Evolutionary conservation across 345 rosid species (phyloP).

Genomic region (Streptanthus diversifolius): DNA sequence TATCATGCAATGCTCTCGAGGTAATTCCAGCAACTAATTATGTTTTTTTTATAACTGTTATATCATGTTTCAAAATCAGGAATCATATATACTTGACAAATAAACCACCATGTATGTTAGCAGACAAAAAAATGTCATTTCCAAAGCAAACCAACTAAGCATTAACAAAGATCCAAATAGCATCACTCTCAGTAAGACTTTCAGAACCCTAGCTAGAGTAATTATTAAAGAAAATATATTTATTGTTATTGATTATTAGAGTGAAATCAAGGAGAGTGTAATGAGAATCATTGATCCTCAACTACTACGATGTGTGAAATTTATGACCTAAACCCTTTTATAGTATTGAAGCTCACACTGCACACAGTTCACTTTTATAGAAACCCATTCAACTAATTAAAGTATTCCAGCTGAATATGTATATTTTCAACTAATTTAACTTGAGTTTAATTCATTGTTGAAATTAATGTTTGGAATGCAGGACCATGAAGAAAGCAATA

Average conservation of each 20-base stretch:
- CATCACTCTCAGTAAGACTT: slow-evolving; percentile 16
- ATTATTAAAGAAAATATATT: neutral
- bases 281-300: slow-evolving; percentile 31
- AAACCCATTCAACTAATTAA: slow-evolving; percentile 30
- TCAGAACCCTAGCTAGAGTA: slow-evolving; percentile 29
- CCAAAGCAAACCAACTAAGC: slow-evolving; percentile 12
- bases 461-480: slow-evolving; percentile 40
- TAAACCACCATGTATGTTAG: neutral
- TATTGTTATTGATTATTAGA: neutral
- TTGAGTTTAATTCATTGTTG: slow-evolving; percentile 2
- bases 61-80: neutral
- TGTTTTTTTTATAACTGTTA: neutral
- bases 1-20: slow-evolving; percentile 17
- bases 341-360: slow-evolving; percentile 28
- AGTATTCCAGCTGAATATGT: slow-evolving; percentile 20
- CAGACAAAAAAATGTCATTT: neutral
- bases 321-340: slow-evolving; percentile 30
- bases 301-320: slow-evolving; percentile 39
- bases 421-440: neutral
- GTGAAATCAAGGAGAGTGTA: slow-evolving; percentile 13
- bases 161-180: slow-evolving; percentile 14
- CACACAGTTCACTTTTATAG: slow-evolving; percentile 26
- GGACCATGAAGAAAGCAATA: slow-evolving; percentile 58
- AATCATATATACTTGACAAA: neutral
- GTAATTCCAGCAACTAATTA: slow-evolving; percentile 7